Percentiles rank a stretch among this genome's conserved stretches.
Evolutionary conservation across 345 rosid species (phyloP).

Genomic region (Arabis alpina): DNA sequence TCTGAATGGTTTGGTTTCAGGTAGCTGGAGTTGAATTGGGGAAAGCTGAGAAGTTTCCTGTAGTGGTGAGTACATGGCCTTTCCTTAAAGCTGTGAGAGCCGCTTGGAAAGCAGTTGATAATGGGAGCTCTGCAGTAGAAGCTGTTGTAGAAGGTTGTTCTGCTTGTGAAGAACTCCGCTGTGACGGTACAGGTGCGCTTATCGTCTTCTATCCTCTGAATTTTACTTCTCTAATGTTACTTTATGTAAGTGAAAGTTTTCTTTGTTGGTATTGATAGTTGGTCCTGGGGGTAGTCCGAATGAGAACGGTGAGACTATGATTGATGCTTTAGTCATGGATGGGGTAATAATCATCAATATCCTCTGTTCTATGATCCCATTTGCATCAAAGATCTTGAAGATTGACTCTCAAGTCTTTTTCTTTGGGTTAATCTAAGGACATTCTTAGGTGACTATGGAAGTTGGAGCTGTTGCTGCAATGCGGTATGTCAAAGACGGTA

Average conservation of each 20-base stretch:
- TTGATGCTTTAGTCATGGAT: slow-evolving; percentile 91
- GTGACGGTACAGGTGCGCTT: slow-evolving; percentile 84
- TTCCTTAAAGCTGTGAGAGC: slow-evolving; percentile 85
- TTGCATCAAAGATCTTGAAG: slow-evolving; percentile 10
- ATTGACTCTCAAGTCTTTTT: slow-evolving; percentile 19
- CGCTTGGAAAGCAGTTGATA: slow-evolving; percentile 74
- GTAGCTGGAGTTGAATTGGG: slow-evolving; percentile 44
- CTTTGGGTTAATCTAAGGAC: slow-evolving; percentile 47
- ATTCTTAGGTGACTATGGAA: slow-evolving; percentile 89
- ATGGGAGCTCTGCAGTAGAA: slow-evolving; percentile 71
- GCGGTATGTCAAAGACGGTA: slow-evolving; percentile 94
- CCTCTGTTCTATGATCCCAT: not conserved
- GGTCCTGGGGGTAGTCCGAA: slow-evolving; percentile 99
- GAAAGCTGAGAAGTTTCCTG: slow-evolving; percentile 53
- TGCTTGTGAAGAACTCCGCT: slow-evolving; percentile 80
- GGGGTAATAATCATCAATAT: slow-evolving; percentile 58
- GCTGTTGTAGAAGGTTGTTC: slow-evolving; percentile 97
- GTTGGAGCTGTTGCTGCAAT: slow-evolving; percentile 99
- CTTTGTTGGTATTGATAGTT: slow-evolving; percentile 50
- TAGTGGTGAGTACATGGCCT: slow-evolving; percentile 95
- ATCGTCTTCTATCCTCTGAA: not conserved
- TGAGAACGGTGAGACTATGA: slow-evolving; percentile 92
- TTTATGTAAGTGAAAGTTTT: not conserved
- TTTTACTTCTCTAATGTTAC: not conserved
- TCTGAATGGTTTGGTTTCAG: slow-evolving; percentile 40